These are phyloP conservation scores for Boletellus ananiceps DNA, from an alignment of 768 basidiomycete genomes.

Conservation along the genomic window DNA sequence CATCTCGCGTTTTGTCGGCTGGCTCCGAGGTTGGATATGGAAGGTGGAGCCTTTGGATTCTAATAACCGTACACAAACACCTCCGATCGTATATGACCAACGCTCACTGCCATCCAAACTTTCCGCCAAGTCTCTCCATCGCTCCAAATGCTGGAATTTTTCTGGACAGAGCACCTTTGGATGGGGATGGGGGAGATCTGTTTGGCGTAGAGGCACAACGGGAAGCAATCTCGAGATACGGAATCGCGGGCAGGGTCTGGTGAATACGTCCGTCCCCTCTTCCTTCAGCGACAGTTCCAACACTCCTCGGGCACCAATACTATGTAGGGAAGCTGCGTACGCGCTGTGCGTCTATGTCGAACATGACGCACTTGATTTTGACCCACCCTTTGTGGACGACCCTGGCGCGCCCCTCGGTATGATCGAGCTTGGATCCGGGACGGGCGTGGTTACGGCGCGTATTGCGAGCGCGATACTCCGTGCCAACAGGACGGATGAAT, in stretches of 20 bases:
- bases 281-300: conserved; percentile 3
- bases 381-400: conserved; percentile 45
- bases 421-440: conserved; percentile 80
- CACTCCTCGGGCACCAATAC: conserved; percentile 1
- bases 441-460: conserved; percentile 53
- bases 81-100: background rate
- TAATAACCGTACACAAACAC: conserved; percentile 13
- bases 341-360: conserved; percentile 51
- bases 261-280: conserved; percentile 32
- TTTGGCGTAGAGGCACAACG: conserved; percentile 42
- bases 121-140: conserved; percentile 42
- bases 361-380: conserved; percentile 39
- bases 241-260: conserved; percentile 87
- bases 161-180: background rate
- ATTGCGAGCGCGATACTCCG: conserved; percentile 41
- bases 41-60: background rate
- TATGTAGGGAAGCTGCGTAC: conserved; percentile 69
- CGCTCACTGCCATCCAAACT: conserved; percentile 33
- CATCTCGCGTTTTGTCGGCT: too few species aligned
- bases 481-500: conserved; percentile 7
- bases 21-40: too few species aligned
- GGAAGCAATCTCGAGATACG: conserved; percentile 62
- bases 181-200: background rate
- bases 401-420: conserved; percentile 29
- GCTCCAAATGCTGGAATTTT: conserved; percentile 20